Evolutionary conservation across 1,139 yeast genomes (phyloP).

Genomic region (Yamadazyma epiphylla): DNA sequence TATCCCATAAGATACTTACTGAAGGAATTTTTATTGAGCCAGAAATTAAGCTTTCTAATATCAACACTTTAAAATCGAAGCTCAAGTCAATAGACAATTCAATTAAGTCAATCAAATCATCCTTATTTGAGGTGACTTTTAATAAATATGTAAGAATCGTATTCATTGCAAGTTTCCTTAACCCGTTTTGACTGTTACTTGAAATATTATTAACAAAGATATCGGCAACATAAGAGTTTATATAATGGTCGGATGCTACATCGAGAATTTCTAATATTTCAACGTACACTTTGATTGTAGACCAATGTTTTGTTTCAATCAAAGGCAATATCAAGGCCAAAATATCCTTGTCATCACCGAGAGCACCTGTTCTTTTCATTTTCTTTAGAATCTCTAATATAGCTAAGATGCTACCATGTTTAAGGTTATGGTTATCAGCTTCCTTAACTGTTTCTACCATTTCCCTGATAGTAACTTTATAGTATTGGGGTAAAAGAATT

Average conservation of each 20-base stretch:
- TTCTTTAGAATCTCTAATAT: conserved; percentile 22
- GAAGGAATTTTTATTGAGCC: too few species aligned
- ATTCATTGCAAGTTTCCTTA: conserved; percentile 9
- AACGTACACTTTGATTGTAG: conserved; percentile 8
- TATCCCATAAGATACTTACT: not conserved
- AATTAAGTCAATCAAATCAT: conserved; percentile 3
- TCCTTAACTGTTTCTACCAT: conserved; percentile 19
- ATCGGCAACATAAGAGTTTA: not conserved
- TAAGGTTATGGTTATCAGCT: conserved; percentile 25
- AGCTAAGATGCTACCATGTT: conserved; percentile 60
- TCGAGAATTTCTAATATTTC: conserved; percentile 4
- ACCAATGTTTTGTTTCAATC: conserved; percentile 6
- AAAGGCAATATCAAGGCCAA: conserved; percentile 2
- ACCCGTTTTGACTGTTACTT: conserved; percentile 5
- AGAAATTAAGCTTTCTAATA: conserved; percentile 2
- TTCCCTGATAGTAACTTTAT: conserved; percentile 10
- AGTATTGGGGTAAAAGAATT: not conserved
- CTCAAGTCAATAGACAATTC: conserved; percentile 1
- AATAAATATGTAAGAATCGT: conserved; percentile 5
- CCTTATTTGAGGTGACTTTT: not conserved
- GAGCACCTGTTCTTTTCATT: conserved; percentile 3
- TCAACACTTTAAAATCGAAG: conserved; percentile 1
- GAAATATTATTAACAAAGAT: conserved; percentile 5
- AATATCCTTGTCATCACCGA: not conserved
- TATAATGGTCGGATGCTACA: conserved; percentile 1